Conservation (phyloP, 2,329 filamentous ascomycete genomes). For the Talaromyces sp. region DNA sequence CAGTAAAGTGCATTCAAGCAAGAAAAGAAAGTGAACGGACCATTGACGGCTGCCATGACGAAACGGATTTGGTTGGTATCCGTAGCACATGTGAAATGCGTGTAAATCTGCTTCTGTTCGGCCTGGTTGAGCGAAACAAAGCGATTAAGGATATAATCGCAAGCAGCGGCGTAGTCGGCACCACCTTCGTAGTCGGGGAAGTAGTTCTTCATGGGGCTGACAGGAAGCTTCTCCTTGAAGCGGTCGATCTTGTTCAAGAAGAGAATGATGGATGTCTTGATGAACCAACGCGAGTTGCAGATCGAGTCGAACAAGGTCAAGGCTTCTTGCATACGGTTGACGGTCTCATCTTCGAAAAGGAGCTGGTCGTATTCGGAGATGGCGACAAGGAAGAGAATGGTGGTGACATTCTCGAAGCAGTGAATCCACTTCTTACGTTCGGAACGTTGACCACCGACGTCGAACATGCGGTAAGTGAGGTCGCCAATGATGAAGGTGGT, state of each 20-base stretch:
- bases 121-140: constrained; percentile 98
- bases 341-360: constrained; percentile 92
- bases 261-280: constrained; percentile 68
- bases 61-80: constrained; percentile 99
- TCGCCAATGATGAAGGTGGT: constrained; percentile 95
- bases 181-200: constrained; percentile 81
- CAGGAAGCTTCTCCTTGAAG: constrained; percentile 70
- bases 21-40: constrained; percentile 47
- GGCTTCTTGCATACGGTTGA: constrained; percentile 73
- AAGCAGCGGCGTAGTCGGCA: constrained; percentile 90
- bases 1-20: constrained; percentile 6
- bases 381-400: constrained; percentile 92
- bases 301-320: constrained; percentile 69
- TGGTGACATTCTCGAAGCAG: constrained; percentile 97
- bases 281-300: constrained; percentile 69
- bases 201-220: constrained; percentile 72
- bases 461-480: constrained; percentile 94
- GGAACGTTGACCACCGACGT: constrained; percentile 90
- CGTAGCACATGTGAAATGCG: constrained; percentile 97
- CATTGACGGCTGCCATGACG: constrained; percentile 99
- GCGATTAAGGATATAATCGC: constrained; percentile 97
- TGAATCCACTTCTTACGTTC: constrained; percentile 99
- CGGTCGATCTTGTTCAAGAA: constrained; percentile 74
- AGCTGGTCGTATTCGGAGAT: constrained; percentile 97
- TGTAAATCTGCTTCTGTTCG: constrained; percentile 99